Conservation (phyloP, 768 basidiomycete genomes). For the Tylopilus felleus region DNA sequence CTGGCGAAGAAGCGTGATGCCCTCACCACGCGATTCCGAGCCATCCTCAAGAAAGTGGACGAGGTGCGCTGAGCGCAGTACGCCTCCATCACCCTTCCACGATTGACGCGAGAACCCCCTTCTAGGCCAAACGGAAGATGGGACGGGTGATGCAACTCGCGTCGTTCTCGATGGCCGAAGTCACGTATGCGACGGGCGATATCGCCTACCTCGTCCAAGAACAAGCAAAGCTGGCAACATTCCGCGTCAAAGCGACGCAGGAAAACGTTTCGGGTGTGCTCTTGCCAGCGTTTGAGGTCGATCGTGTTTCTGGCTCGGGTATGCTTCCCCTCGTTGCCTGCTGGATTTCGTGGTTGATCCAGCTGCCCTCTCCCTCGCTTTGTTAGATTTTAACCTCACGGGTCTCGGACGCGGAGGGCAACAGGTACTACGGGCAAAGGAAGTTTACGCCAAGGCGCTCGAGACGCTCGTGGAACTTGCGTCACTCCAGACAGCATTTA, state of each 20-base stretch:
- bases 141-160: constrained; percentile 98
- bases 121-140: constrained; percentile 97
- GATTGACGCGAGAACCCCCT: constrained; percentile 16
- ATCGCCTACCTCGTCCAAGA: constrained; percentile 98
- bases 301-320: constrained; percentile 84
- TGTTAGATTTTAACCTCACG: constrained; percentile 92
- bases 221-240: constrained; percentile 85
- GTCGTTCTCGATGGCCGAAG: constrained; percentile 98
- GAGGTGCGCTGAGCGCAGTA: constrained; percentile 59
- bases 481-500: constrained; percentile 96
- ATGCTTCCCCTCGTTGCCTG: constrained; percentile 9
- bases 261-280: constrained; percentile 99
- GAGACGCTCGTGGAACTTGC: constrained; percentile 97
- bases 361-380: not conserved
- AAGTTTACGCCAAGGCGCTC: constrained; percentile 96
- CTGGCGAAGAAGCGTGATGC: constrained; percentile 99
- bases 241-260: constrained; percentile 91
- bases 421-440: constrained; percentile 91
- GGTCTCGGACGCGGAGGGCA: constrained; percentile 96
- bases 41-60: constrained; percentile 95
- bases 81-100: not conserved
- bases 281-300: constrained; percentile 91
- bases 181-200: constrained; percentile 96
- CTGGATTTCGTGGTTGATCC: not conserved
- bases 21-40: constrained; percentile 88